Conservation (phyloP, 306 rosid species). For the Cicer pinnatifidum region DNA sequence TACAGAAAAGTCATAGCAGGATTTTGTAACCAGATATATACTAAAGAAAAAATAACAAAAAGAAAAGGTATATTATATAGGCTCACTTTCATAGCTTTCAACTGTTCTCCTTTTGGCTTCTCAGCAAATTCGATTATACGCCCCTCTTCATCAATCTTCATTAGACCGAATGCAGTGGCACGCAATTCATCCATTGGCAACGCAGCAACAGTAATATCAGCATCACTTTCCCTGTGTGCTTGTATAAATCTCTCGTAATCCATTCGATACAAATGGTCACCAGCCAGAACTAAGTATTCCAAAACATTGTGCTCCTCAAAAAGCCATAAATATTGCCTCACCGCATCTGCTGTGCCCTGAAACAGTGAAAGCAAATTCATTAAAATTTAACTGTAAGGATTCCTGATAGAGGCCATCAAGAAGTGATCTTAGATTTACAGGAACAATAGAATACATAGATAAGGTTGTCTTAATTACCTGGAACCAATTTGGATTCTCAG, state of each 20-base stretch:
- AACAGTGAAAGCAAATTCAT: slow-evolving; percentile 3
- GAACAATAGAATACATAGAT: not conserved
- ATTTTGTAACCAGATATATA: slow-evolving; percentile 12
- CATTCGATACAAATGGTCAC: slow-evolving; percentile 96
- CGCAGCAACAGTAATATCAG: slow-evolving; percentile 98
- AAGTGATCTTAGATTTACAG: not conserved
- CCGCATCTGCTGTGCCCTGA: slow-evolving; percentile 98
- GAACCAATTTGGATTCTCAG: slow-evolving; percentile 98
- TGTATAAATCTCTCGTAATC: slow-evolving; percentile 94
- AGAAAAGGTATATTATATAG: not conserved
- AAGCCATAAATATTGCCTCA: slow-evolving; percentile 93
- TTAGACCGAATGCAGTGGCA: slow-evolving; percentile 94
- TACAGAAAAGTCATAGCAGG: slow-evolving; percentile 39
- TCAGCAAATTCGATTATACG: slow-evolving; percentile 90
- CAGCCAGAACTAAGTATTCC: slow-evolving; percentile 89
- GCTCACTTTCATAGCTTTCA: slow-evolving; percentile 89
- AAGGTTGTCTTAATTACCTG: slow-evolving; percentile 59
- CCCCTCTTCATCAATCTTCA: slow-evolving; percentile 98
- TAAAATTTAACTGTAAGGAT: slow-evolving; percentile 6
- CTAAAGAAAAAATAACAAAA: not conserved
- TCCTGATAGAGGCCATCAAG: not conserved
- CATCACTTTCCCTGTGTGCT: slow-evolving; percentile 96
- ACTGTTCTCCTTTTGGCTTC: slow-evolving; percentile 95
- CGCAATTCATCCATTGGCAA: slow-evolving; percentile 97
- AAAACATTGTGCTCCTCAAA: slow-evolving; percentile 95